A percentile compares a stretch with the other conserved stretches of the same genome.
These are phyloP conservation scores for Physcomitrellopsis africana DNA, from an alignment of 225 moss, liverwort and hornwort genomes.

Conservation along the genomic window DNA sequence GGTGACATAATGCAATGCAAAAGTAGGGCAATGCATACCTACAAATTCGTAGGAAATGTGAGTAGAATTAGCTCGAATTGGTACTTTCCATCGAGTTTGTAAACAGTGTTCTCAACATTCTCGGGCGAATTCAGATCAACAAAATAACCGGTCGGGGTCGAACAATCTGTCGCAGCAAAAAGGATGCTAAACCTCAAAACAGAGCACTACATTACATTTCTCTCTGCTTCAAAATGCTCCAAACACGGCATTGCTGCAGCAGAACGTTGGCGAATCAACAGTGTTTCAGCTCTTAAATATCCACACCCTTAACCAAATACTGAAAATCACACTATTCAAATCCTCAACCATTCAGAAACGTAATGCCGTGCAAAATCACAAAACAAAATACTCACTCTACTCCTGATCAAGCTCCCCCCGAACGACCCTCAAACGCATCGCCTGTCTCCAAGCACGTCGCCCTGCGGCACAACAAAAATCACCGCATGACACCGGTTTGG, in stretches of 20 bases:
- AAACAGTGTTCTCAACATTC: background rate
- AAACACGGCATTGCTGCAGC: background rate
- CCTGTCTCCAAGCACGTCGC: background rate
- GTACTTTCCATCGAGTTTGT: background rate
- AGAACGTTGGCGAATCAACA: no score
- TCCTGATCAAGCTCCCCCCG: background rate
- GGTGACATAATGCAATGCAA: background rate
- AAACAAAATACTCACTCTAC: constrained; percentile 7
- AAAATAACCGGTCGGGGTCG: background rate
- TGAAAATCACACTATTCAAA: background rate
- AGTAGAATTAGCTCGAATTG: background rate
- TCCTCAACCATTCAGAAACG: background rate
- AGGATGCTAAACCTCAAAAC: background rate
- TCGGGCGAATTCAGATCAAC: background rate
- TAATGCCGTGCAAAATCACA: background rate
- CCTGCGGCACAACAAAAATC: background rate
- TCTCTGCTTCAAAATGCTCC: background rate
- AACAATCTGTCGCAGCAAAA: background rate
- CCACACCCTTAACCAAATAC: background rate
- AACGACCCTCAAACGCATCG: background rate
- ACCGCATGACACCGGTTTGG: background rate
- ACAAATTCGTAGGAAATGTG: background rate
- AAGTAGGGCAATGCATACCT: background rate
- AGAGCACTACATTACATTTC: background rate
- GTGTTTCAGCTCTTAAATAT: background rate